Base-by-base conservation (phyloP, 805 yeast species). In the Saccharomycopsis olivae region DNA sequence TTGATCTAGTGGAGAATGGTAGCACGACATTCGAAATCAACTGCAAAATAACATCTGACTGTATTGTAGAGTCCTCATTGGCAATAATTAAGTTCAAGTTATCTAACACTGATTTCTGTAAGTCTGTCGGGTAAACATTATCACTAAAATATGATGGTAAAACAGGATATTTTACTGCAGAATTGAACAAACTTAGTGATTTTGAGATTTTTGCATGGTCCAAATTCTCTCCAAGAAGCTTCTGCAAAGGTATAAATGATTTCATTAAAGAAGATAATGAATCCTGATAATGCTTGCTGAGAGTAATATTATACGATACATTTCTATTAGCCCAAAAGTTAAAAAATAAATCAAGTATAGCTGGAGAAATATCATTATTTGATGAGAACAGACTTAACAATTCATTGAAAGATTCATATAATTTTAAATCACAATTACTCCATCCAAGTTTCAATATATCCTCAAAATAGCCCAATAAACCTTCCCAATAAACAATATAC, bases 141-240 rank as follows among this genome's bases (percentile, higher is more conserved):
- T 86, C 95, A 3, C 60, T 54, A 25, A 64, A 64, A 47, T 64
- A 65, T 23, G 65, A 73, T 6, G 86, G 81, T 28, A 85, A 61
- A 10, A 81, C 66, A 1, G 94, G 94, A 55, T 81, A 86, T 30
- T 83, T 62, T 1, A 82, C 73, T 42, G 86, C 74, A 13, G 75
- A 65, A 50, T 73, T 73, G 51, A 89, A 67, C 4, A 77, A 59
- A n/a, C 60, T 61, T 28, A 85, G 56, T n/a, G 81, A 62, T 17
- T 56, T 61, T 32, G 64, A 70, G n/a, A 75, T 62, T 39, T 57
- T 50, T 5, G 51, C 57, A 54, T 65, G 17, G 48, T 51, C 16
- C 60, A 60, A 32, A 50, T 56, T 2, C 56, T 58, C 33, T 47
- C 47, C 19, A 49, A 61, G 49, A 18, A 75, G 52, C 1, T 46